A percentile compares a stretch with the other conserved stretches of the same genome.
Conservation (phyloP, 805 yeast genomes). For the Priceomyces haplophilus region DNA sequence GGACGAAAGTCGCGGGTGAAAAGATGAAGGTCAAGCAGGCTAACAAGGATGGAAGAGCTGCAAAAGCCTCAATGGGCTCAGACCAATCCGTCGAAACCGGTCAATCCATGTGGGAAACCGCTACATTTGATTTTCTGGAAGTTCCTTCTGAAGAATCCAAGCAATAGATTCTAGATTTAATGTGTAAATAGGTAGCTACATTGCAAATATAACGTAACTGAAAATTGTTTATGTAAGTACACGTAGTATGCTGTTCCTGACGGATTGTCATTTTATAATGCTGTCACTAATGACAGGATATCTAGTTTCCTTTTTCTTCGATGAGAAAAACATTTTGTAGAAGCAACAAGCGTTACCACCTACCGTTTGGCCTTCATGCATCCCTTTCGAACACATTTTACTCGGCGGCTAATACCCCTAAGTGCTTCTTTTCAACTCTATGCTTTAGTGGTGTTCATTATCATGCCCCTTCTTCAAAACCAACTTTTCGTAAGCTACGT, state of each 20-base stretch:
- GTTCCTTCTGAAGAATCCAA: conserved; percentile 4
- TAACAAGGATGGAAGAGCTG: conserved; percentile 25
- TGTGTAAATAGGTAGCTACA: conserved; percentile 1
- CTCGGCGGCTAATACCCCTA: not conserved
- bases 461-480: conserved; percentile 34
- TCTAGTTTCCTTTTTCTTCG: too few relatives aligned
- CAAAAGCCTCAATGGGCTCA: conserved; percentile 20
- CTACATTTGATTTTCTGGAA: conserved; percentile 6
- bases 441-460: conserved; percentile 23
- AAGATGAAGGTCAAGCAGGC: conserved; percentile 58
- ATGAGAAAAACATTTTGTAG: too few relatives aligned
- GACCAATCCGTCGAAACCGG: conserved; percentile 14
- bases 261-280: not conserved
- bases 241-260: not conserved
- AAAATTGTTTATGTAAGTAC: not conserved
- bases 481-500: conserved; percentile 60
- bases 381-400: too few relatives aligned
- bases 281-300: too few relatives aligned
- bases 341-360: too few relatives aligned
- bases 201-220: not conserved
- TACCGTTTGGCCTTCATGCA: too few relatives aligned
- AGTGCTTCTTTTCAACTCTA: not conserved
- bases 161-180: not conserved
- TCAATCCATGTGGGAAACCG: conserved; percentile 10
- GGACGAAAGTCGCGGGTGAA: conserved; percentile 70